Base-by-base conservation (phyloP, 2,329 filamentous ascomycete species). In the Rhytidhysteron rufulum region DNA sequence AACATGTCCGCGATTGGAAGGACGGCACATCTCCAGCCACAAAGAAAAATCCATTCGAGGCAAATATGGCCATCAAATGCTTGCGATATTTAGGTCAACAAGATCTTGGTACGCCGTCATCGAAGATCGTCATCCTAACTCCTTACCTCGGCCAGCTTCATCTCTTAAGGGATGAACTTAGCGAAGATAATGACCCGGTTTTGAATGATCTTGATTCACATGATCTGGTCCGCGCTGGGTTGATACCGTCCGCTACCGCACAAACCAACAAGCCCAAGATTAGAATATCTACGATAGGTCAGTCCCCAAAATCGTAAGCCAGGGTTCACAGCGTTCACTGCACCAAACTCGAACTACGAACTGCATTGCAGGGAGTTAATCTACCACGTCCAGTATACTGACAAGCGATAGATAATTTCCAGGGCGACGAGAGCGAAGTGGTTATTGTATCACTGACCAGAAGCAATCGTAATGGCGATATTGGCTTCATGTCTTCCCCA, bases 351-450 rank as follows among this genome's bases (percentile, higher is more conserved):
- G n/a, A n/a, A n/a, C n/a, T n/a, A n/a, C n/a, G n/a, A n/a, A n/a
- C n/a, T n/a, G n/a, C n/a, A n/a, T n/a, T n/a, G n/a, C n/a, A n/a
- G n/a, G n/a, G n/a, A 20, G n/a, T 10, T 18, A 70, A 64, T 0
- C 63, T 82, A 0, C 53, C 73, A 0, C 65, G 75, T 18, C 68
- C 66, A 2, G 57, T 85, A 3, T 66, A 78, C 4, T 60, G 82
- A 0, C 79, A 82, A 0, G 86, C 81, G 0, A 74, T 87, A 0
- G 82, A 86, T 57, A 88, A 87, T 46, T 88, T 86, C 38, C 82
- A 89, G 48, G 85, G 85, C 0, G 83, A 88, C 50, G 83, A 89
- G 54, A 80, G 78, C 4, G 81, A 85, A 39, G 67, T 88, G 6
- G 70, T 88, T 0, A 66, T 88, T 3, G 67, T 88, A 0, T 85